Evolutionary conservation across 805 yeast species (phyloP).

Genomic region (Yamadazyma kitorensis): DNA sequence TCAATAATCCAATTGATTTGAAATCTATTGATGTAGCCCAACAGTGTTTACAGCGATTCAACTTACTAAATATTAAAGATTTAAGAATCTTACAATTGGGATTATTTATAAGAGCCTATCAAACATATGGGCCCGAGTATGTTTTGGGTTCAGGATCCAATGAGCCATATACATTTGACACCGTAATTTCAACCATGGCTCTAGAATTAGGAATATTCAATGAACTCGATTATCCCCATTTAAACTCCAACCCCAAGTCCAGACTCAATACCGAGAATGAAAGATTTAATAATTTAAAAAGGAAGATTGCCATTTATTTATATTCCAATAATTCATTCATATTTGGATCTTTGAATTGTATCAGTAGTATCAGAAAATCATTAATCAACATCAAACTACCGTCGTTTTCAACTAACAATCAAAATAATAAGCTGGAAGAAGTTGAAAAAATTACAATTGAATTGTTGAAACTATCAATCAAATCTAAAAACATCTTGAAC

Average conservation of each 20-base stretch:
- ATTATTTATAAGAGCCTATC: slow-evolving; percentile 49
- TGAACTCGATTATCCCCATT: slow-evolving; percentile 2
- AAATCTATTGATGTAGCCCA: slow-evolving; percentile 32
- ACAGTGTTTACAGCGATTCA: slow-evolving; percentile 33
- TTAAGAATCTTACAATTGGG: slow-evolving; percentile 54
- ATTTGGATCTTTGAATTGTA: slow-evolving; percentile 8
- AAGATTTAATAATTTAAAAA: slow-evolving; percentile 7
- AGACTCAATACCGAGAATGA: not conserved
- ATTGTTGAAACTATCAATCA: not conserved
- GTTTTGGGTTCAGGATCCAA: slow-evolving; percentile 23
- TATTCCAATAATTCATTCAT: slow-evolving; percentile 2
- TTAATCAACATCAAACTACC: slow-evolving; percentile 6
- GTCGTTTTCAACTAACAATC: slow-evolving; percentile 4
- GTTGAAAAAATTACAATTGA: slow-evolving; percentile 7
- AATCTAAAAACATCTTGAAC: too few species aligned
- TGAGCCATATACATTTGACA: slow-evolving; percentile 8
- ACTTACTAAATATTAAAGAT: slow-evolving; percentile 37
- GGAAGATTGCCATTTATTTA: slow-evolving; percentile 8
- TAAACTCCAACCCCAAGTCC: not conserved
- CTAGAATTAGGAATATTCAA: slow-evolving; percentile 9
- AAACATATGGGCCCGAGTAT: slow-evolving; percentile 47
- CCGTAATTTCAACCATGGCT: slow-evolving; percentile 4
- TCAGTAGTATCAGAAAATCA: not conserved
- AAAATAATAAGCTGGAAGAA: slow-evolving; percentile 6
- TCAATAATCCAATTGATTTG: slow-evolving; percentile 26